Base-by-base conservation (phyloP, 2,329 filamentous ascomycete genomes). In the Lasiodiplodia theobromae region DNA sequence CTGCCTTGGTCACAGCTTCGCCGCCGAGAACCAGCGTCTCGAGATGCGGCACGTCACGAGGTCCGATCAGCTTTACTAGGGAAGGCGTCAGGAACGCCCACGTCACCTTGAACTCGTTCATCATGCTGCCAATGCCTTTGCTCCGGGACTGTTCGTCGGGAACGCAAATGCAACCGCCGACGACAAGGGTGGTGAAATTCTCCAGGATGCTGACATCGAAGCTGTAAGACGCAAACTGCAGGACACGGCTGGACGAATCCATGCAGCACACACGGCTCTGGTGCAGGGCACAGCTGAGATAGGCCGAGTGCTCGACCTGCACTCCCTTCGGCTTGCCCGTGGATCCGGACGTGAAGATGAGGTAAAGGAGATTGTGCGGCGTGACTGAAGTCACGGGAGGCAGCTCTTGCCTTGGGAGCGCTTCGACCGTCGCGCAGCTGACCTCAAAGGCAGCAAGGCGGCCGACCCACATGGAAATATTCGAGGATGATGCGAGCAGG, bases 341-440 rank as follows among this genome's bases (percentile, higher is more conserved):
- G 0, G 95, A 98, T 51, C 96, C 96, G 44, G 95, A 98, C 2
- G 96, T 99, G 85, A 99, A 99, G 68, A 99, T 91, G 69, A 99
- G n/a, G 14, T 66, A 66, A 21, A 28, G n/a, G 34, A 40, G 56
- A 60, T 16, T 21, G 37, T 21, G 81, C 3, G 37, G 37, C 21
- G 23, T 25, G 37, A 28, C 37, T 47, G 11, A n/a, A 14, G 6
- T 60, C 56, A 44, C 71, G 52, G 28, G 23, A 16, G 11, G 25
- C 52, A 54, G 25, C 52, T 31, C 52, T 83, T 88, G 0, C 85
- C 85, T 40, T 16, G n/a, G 34, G 21, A 58, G 56, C 21, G 34
- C 37, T 25, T 58, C 56, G n/a, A 58, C 37, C 18, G 56, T 7
- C 5, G 37, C 31, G 34, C 56, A 21, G 56, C 56, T 58, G 37